These are phyloP conservation scores for Phialemoniopsis sp. DNA, from an alignment of 2,329 filamentous ascomycete species.

Conservation along the genomic window DNA sequence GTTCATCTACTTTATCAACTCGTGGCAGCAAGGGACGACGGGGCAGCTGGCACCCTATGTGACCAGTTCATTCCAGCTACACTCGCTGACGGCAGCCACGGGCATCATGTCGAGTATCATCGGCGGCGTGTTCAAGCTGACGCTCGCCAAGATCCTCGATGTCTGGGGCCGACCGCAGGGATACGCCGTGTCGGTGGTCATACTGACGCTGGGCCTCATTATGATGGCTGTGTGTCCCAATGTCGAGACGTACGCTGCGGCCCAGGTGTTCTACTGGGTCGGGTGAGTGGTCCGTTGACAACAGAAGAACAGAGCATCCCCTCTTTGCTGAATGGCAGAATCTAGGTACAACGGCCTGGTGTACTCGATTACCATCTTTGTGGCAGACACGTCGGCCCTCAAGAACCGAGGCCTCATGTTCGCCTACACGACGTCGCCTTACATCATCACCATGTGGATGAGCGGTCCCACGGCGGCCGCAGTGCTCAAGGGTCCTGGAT, in stretches of 20 bases:
- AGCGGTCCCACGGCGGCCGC: constrained; percentile 34
- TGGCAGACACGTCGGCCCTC: constrained; percentile 37
- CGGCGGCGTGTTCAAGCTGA: constrained; percentile 29
- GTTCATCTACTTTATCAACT: constrained; percentile 31
- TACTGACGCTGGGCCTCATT: constrained; percentile 49
- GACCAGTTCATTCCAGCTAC: constrained; percentile 59
- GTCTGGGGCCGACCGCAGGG: constrained; percentile 44
- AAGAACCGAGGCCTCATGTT: constrained; percentile 37
- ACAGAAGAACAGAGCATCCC: neutral
- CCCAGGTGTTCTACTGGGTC: constrained; percentile 60
- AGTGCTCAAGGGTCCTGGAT: constrained; percentile 31
- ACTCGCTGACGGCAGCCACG: constrained; percentile 62
- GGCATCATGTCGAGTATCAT: constrained; percentile 52
- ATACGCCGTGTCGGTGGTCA: constrained; percentile 33
- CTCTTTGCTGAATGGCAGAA: too few relatives aligned
- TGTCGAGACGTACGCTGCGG: constrained; percentile 55
- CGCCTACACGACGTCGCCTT: constrained; percentile 36
- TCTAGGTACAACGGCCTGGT: constrained; percentile 31
- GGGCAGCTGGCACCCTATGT: constrained; percentile 58
- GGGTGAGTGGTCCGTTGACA: constrained; percentile 39
- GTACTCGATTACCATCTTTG: constrained; percentile 34
- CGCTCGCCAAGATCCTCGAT: constrained; percentile 43
- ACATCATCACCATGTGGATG: constrained; percentile 42
- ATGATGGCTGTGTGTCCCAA: constrained; percentile 59
- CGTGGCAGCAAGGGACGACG: constrained; percentile 28